phyloP scores from a whole-genome alignment of 2,329 filamentous ascomycete species.

The Trichoderma sp. region DNA sequence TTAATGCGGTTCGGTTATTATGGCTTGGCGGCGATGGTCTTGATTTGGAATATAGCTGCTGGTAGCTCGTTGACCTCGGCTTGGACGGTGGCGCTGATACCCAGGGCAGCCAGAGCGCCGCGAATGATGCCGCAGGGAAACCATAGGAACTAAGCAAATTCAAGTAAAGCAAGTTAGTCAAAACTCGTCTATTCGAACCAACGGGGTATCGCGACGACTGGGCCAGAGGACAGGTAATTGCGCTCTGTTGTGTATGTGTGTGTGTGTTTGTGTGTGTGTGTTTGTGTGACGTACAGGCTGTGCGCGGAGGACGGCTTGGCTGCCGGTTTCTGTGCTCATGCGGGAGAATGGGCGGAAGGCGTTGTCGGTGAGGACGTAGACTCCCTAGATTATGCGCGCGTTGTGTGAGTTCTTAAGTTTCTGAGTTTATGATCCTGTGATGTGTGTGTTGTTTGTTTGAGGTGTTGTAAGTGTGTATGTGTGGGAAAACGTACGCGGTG shows the following conservation, averaged over 20 bases:
- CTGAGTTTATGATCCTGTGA: background rate
- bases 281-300: conserved; percentile 64
- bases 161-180: conserved; percentile 20
- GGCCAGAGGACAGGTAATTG: no score
- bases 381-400: conserved; percentile 55
- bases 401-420: background rate
- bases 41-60: conserved; percentile 91
- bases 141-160: conserved; percentile 72
- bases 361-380: conserved; percentile 94
- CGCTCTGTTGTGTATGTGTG: background rate
- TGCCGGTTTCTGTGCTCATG: conserved; percentile 80
- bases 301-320: conserved; percentile 69
- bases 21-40: conserved; percentile 63
- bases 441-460: background rate
- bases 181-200: background rate
- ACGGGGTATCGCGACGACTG: no score
- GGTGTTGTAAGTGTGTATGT: background rate
- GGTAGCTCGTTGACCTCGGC: conserved; percentile 87
- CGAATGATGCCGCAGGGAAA: conserved; percentile 92
- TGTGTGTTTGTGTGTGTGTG: no score
- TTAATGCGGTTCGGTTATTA: background rate
- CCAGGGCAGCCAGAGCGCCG: conserved; percentile 87
- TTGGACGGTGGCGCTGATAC: conserved; percentile 86
- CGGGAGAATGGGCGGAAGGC: conserved; percentile 82
- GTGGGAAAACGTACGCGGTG: conserved; percentile 62